These are phyloP conservation scores for Aspergillus sparsus DNA, from an alignment of 495 filamentous ascomycete genomes.

Conservation along the genomic window DNA sequence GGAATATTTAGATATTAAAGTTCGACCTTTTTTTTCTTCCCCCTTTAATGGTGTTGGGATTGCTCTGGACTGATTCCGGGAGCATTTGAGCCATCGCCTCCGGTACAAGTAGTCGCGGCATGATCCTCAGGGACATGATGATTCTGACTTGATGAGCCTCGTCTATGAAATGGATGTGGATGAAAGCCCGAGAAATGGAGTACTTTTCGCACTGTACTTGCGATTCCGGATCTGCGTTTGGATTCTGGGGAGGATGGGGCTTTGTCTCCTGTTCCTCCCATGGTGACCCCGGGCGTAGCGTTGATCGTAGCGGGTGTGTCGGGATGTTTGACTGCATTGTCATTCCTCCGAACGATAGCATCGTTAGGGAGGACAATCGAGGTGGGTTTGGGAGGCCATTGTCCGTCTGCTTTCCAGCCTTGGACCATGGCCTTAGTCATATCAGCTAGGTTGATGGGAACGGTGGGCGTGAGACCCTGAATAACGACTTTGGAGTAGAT, in stretches of 20 bases:
- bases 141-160: constrained; percentile 38
- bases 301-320: constrained; percentile 15
- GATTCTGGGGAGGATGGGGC: constrained; percentile 26
- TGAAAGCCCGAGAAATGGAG: constrained; percentile 41
- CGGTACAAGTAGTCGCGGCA: not conserved
- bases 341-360: constrained; percentile 24
- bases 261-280: constrained; percentile 17
- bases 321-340: constrained; percentile 10
- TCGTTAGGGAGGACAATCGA: constrained; percentile 39
- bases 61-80: not conserved
- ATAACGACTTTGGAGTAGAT: constrained; percentile 88
- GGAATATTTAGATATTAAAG: too few relatives aligned
- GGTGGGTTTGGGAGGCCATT: constrained; percentile 79
- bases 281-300: not conserved
- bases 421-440: constrained; percentile 79
- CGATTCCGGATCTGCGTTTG: constrained; percentile 41
- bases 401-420: constrained; percentile 91
- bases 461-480: constrained; percentile 71
- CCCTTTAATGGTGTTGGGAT: too few relatives aligned
- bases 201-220: constrained; percentile 48
- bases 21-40: too few relatives aligned
- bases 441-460: constrained; percentile 84
- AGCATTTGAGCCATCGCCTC: not conserved
- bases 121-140: constrained; percentile 9
- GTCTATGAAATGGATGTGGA: constrained; percentile 46